Conservation (phyloP, 495 filamentous ascomycete species). For the Penicillium argentinense region DNA sequence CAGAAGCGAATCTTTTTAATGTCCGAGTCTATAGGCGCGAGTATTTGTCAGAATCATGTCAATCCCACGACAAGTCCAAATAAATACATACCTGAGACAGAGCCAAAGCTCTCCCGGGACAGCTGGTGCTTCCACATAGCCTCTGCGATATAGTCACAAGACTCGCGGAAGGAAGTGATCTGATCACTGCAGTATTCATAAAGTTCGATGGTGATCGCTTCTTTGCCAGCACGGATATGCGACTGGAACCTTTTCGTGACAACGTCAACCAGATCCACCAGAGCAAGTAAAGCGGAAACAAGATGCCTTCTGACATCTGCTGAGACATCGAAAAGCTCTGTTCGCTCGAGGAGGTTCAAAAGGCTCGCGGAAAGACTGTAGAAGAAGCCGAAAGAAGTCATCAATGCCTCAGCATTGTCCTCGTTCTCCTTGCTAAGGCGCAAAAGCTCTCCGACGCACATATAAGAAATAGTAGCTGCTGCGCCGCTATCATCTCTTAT, state of each 20-base stretch:
- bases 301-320: constrained; percentile 41
- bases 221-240: constrained; percentile 16
- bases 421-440: constrained; percentile 38
- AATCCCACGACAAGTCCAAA: too few species aligned
- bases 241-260: constrained; percentile 34
- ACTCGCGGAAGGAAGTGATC: constrained; percentile 32
- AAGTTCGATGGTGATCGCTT: constrained; percentile 34
- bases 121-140: constrained; percentile 41
- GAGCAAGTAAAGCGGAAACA: constrained; percentile 31
- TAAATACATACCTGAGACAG: constrained; percentile 15
- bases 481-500: constrained; percentile 34
- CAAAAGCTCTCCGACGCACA: constrained; percentile 36
- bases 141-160: constrained; percentile 31
- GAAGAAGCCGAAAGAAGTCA: constrained; percentile 37
- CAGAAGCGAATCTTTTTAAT: constrained; percentile 24
- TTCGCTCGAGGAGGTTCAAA: constrained; percentile 33
- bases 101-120: constrained; percentile 10
- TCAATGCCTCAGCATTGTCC: constrained; percentile 29
- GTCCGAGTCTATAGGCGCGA: constrained; percentile 10
- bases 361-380: constrained; percentile 32
- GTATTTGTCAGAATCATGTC: background rate
- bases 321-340: constrained; percentile 35
- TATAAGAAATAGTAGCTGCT: constrained; percentile 36
- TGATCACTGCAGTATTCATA: constrained; percentile 28
- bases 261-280: constrained; percentile 33